Conservation (phyloP, 2,329 filamentous ascomycete species). For the Teratosphaeria epicoccoides region DNA sequence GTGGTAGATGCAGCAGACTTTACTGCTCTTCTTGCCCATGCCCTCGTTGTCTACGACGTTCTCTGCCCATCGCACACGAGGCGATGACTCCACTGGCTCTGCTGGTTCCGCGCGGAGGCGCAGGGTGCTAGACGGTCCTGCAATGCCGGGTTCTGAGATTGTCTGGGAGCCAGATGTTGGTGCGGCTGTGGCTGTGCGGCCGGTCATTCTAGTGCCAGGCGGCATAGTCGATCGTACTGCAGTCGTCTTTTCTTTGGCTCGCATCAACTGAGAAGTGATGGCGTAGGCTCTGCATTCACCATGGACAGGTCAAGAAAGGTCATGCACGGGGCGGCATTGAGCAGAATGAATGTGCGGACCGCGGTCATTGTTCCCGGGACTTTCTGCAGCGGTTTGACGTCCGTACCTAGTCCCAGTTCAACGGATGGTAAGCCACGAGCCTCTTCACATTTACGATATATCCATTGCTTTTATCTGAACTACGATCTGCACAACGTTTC, state of each 20-base stretch:
- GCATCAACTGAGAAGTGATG: too few species aligned
- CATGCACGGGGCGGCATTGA: not conserved
- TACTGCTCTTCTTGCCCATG: conserved; percentile 84
- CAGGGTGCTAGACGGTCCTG: conserved; percentile 23
- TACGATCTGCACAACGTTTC: not conserved
- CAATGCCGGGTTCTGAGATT: conserved; percentile 16
- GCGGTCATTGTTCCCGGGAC: not conserved
- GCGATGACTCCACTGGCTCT: conserved; percentile 31
- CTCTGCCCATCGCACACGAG: conserved; percentile 82
- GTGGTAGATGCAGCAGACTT: conserved; percentile 99
- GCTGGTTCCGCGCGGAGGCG: conserved; percentile 30
- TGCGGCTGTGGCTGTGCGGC: conserved; percentile 13
- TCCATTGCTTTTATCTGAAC: not conserved
- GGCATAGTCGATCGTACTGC: not conserved
- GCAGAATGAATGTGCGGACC: too few species aligned
- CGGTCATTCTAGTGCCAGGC: not conserved
- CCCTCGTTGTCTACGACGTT: conserved; percentile 93
- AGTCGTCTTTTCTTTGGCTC: too few species aligned
- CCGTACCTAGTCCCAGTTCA: too few species aligned
- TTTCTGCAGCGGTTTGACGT: not conserved
- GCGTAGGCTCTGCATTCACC: too few species aligned
- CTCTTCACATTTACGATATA: not conserved
- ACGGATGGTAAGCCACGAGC: too few species aligned
- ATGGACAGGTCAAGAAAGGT: too few species aligned
- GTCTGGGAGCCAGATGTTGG: conserved; percentile 24